Evolutionary conservation across 2,329 filamentous ascomycete genomes (phyloP).

Genomic region (Zasmidium cellare): DNA sequence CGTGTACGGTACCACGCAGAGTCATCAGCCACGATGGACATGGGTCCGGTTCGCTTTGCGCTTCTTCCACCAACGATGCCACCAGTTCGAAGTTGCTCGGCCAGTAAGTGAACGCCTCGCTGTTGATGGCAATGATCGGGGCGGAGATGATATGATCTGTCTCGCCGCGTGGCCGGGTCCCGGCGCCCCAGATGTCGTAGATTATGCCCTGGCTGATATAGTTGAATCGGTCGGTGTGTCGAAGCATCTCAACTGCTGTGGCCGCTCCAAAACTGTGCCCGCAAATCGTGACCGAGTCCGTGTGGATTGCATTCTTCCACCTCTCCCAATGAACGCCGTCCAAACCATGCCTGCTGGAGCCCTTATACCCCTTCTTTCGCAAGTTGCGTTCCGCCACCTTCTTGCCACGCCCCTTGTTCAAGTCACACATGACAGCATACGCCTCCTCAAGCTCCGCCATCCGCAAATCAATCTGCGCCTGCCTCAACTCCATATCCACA

Average conservation of each 20-base stretch:
- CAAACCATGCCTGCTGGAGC: slow-evolving; percentile 60
- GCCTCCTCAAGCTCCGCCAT: slow-evolving; percentile 66
- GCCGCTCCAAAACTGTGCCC: slow-evolving; percentile 69
- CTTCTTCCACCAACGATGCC: slow-evolving; percentile 58
- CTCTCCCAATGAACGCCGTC: slow-evolving; percentile 56
- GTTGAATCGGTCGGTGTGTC: slow-evolving; percentile 54
- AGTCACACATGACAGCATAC: slow-evolving; percentile 56
- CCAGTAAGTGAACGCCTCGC: slow-evolving; percentile 72
- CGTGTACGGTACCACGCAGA: slow-evolving; percentile 61
- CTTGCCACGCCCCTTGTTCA: slow-evolving; percentile 56
- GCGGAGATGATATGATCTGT: slow-evolving; percentile 49
- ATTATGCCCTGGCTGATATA: slow-evolving; percentile 65
- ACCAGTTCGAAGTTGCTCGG: slow-evolving; percentile 62
- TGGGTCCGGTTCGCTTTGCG: slow-evolving; percentile 40
- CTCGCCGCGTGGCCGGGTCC: slow-evolving; percentile 44
- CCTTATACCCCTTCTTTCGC: slow-evolving; percentile 58
- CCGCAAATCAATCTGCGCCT: slow-evolving; percentile 63
- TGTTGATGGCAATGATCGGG: slow-evolving; percentile 64
- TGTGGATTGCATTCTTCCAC: slow-evolving; percentile 59
- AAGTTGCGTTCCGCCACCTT: slow-evolving; percentile 55
- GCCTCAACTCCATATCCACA: slow-evolving; percentile 60
- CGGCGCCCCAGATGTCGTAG: slow-evolving; percentile 64
- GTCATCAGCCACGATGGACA: slow-evolving; percentile 49
- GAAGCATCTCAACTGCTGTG: slow-evolving; percentile 61
- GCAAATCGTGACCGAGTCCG: slow-evolving; percentile 60